A percentile compares a stretch with the other conserved stretches of the same genome.
Evolutionary conservation across 2,329 filamentous ascomycete genomes (phyloP).

Genomic region (Trichophyton rubrum): DNA sequence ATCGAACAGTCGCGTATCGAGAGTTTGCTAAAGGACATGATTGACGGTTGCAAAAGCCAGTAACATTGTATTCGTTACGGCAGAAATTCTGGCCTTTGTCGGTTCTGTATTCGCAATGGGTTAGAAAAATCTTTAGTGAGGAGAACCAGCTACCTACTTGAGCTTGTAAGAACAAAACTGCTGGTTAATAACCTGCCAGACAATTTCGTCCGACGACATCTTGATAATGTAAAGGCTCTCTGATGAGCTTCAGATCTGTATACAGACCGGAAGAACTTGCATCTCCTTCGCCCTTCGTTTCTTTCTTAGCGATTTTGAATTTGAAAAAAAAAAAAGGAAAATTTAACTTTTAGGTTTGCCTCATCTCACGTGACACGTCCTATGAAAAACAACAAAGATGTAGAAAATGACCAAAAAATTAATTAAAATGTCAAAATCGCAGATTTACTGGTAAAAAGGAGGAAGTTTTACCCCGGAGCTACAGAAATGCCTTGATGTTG

Average conservation of each 20-base stretch:
- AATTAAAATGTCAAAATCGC: background rate
- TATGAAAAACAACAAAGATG: background rate
- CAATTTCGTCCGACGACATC: constrained; percentile 90
- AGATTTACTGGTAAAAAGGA: too few species aligned
- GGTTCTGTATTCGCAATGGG: constrained; percentile 40
- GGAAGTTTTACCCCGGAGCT: background rate
- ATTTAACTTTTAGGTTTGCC: background rate
- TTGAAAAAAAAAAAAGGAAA: background rate
- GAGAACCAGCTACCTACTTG: constrained; percentile 46
- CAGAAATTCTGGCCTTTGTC: constrained; percentile 88
- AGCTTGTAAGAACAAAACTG: constrained; percentile 93
- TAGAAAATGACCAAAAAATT: background rate
- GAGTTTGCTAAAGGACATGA: constrained; percentile 85
- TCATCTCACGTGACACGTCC: background rate
- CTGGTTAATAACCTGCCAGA: constrained; percentile 94
- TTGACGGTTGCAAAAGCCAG: constrained; percentile 71
- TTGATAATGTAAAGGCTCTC: constrained; percentile 4
- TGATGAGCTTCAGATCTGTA: background rate
- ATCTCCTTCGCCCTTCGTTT: too few species aligned
- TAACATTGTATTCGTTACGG: constrained; percentile 85
- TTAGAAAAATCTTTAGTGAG: background rate
- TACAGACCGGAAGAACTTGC: background rate
- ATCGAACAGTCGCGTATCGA: constrained; percentile 81
- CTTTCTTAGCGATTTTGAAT: background rate
- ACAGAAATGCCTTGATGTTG: background rate